phyloP scores from a whole-genome alignment of 108 stramenopile species.

The Mayamaea pseudoterrestris region DNA sequence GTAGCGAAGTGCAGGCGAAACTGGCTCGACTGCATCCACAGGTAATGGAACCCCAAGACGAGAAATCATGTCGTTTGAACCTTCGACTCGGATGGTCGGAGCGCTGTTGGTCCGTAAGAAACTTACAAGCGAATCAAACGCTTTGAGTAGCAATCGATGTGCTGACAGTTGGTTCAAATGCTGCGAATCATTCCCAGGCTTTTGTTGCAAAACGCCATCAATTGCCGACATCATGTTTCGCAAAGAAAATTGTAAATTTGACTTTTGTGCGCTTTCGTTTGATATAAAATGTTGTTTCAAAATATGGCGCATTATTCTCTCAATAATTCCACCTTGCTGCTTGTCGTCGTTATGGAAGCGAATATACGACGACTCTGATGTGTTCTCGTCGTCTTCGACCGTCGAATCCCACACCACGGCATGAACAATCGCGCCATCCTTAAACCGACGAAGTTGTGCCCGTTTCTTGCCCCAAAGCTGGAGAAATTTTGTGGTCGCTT shows the following conservation, averaged over 20 bases:
- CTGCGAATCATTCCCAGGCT: background rate
- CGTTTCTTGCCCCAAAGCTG: conserved; percentile 58
- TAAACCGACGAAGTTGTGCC: conserved; percentile 71
- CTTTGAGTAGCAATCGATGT: conserved; percentile 54
- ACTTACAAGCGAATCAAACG: conserved; percentile 51
- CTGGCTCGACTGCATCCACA: conserved; percentile 73
- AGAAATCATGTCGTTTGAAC: conserved; percentile 15
- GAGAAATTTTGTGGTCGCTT: conserved; percentile 40
- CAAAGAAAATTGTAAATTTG: conserved; percentile 32
- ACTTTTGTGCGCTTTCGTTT: background rate
- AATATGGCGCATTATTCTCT: conserved; percentile 56
- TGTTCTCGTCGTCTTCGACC: background rate
- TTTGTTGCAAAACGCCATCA: conserved; percentile 17
- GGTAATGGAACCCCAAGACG: conserved; percentile 57
- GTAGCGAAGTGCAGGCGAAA: conserved; percentile 67
- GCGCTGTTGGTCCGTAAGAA: conserved; percentile 50
- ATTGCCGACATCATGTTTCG: conserved; percentile 49
- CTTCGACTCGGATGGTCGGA: conserved; percentile 7
- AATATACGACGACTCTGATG: conserved; percentile 8
- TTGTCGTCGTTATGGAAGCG: conserved; percentile 38
- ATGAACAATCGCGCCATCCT: conserved; percentile 85
- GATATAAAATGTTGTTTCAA: conserved; percentile 42
- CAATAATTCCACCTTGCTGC: conserved; percentile 61
- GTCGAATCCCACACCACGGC: conserved; percentile 73
- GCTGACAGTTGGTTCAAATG: conserved; percentile 14